Base-by-base conservation (phyloP, 2,329 filamentous ascomycete genomes). In the Penicillium sp. region DNA sequence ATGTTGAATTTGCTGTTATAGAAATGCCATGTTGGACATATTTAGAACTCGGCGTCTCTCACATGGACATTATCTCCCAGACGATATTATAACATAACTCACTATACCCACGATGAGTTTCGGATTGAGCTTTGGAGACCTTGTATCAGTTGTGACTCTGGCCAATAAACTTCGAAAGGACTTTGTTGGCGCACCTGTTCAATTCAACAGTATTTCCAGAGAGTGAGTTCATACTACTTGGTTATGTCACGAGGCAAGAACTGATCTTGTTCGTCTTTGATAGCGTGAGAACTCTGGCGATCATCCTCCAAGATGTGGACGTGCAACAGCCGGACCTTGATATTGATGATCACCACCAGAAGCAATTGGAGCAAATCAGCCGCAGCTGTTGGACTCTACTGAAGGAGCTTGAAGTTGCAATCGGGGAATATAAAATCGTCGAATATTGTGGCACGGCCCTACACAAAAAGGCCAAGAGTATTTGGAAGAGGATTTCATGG, bases 401-500 rank as follows among this genome's bases (percentile, higher is more conserved):
- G 25, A 16, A 38, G 1, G 42, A 45, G 11, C 25, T 45, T 22
- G 25, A 45, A 22, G 7, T 30, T 30, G 35, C n/a, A 1, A 30
- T 46, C 1, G 34, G 1, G 10, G 39, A 39, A 39, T 39, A 46
- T 18, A 25, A 22, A 16, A 10, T 39, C 2, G 27, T 39, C 9
- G 18, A 22, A 13, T 46, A 46, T n/a, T 16, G 16, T 10, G 43
- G 43, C 6, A 31, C 25, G n/a, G 29, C 33, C 2, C 25, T 46
- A 11, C 43, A 39, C 6, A 46, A 46, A 3, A 30, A 31, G 18
- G 27, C 34, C 28, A 39, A 18, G 19, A 25, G 43, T 25, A 25
- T 39, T 5, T 46, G 43, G 43, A 46, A 46, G 19, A 39, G 35
- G n/a, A 16, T 46, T 3, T 13, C 35, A 3, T 46, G 35, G 43